Percentiles rank a stretch among this genome's conserved stretches.
These are phyloP conservation scores for Cicer yamashitae DNA, from an alignment of 306 rosid genomes.

Conservation along the genomic window DNA sequence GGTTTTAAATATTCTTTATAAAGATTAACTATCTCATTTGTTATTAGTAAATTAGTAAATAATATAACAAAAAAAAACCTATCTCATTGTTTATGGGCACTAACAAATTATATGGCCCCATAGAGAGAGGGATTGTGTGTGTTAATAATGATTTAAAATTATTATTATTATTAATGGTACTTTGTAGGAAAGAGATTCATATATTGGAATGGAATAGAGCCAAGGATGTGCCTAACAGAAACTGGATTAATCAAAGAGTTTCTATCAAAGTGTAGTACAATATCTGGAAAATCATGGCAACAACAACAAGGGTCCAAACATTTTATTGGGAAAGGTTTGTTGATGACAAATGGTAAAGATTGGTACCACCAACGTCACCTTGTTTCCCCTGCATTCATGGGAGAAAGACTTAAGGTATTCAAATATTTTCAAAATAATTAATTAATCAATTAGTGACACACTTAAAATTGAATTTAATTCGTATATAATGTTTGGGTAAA, in stretches of 20 bases:
- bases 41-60: too few relatives aligned
- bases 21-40: too few relatives aligned
- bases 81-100: too few relatives aligned
- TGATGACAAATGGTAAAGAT: conserved; percentile 72
- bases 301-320: conserved; percentile 68
- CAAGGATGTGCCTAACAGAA: conserved; percentile 65
- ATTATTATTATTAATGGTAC: background rate
- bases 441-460: too few relatives aligned
- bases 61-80: too few relatives aligned
- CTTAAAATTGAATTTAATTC: too few relatives aligned
- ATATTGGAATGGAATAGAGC: conserved; percentile 69
- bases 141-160: background rate
- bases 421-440: conserved; percentile 7
- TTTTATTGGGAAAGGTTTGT: conserved; percentile 65
- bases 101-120: too few relatives aligned
- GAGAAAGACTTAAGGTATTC: conserved; percentile 68
- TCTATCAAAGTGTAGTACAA: conserved; percentile 49
- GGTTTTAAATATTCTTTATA: too few relatives aligned
- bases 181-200: conserved; percentile 61
- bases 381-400: conserved; percentile 63
- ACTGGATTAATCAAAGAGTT: conserved; percentile 57
- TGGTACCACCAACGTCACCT: conserved; percentile 79
- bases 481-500: too few relatives aligned
- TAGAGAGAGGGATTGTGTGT: background rate
- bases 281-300: conserved; percentile 68